phyloP scores from a whole-genome alignment of 176 grass and related monocot genomes.

The Oryza meyeriana region DNA sequence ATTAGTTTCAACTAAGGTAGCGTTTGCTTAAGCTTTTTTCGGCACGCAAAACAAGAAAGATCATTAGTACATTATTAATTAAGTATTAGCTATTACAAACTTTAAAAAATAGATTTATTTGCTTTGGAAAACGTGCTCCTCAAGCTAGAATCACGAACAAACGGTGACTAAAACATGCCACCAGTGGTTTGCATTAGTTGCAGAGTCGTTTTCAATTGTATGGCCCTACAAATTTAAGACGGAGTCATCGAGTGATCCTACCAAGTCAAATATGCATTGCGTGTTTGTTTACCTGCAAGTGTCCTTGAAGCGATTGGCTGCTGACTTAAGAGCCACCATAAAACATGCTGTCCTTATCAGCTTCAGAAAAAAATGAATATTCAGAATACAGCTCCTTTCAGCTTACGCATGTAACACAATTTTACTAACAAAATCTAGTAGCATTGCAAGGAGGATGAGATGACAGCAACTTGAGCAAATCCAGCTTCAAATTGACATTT shows the following conservation, averaged over 20 bases:
- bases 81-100: no score
- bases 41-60: no score
- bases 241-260: neutral
- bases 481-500: neutral
- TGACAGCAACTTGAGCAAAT: neutral
- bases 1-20: neutral
- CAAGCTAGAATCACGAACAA: no score
- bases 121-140: no score
- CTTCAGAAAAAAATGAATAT: neutral
- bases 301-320: neutral
- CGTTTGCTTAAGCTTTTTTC: no score
- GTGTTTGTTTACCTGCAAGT: neutral
- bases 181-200: neutral
- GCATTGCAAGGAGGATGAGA: neutral
- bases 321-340: neutral
- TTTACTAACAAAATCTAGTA: neutral
- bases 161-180: neutral
- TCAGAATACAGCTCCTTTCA: neutral
- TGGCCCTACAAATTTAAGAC: neutral
- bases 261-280: neutral
- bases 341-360: neutral
- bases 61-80: no score
- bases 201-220: neutral
- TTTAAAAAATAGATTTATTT: no score
- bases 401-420: neutral